A percentile compares a stretch with the other conserved stretches of the same genome.
Conservation (phyloP, 2,329 filamentous ascomycete genomes). For the Aureobasidium sp. region DNA sequence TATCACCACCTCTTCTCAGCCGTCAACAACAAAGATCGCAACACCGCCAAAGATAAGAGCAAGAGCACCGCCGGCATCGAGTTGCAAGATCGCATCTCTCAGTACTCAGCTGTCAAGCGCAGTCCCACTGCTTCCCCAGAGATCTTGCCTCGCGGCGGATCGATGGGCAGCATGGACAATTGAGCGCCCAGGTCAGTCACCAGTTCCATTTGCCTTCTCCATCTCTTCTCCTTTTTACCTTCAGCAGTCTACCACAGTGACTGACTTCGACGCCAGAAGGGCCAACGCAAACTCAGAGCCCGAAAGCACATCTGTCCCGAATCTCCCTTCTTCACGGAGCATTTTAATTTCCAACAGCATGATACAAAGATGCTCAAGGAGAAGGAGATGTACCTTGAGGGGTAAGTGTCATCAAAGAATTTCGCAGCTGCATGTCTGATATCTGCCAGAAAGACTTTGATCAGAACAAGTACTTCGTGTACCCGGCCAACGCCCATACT, state of each 20-base stretch:
- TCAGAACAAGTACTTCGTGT: slow-evolving; percentile 11
- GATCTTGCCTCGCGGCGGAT: not conserved
- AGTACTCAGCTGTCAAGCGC: not conserved
- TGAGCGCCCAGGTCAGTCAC: not conserved
- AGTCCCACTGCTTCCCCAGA: not conserved
- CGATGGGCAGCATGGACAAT: not conserved
- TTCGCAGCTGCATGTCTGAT: slow-evolving; percentile 23
- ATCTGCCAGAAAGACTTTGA: slow-evolving; percentile 32
- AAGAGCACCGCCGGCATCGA: not conserved
- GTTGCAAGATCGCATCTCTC: not conserved
- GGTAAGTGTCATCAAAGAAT: not conserved
- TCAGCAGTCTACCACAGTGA: not conserved
- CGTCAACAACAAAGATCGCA: not conserved
- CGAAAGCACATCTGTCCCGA: slow-evolving; percentile 21
- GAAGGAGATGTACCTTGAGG: slow-evolving; percentile 11
- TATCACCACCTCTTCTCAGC: not conserved
- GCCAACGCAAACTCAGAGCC: slow-evolving; percentile 18
- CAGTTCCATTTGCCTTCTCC: not conserved
- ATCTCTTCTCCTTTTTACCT: not conserved
- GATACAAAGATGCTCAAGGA: slow-evolving; percentile 18
- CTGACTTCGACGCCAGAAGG: not conserved
- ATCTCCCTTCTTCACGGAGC: slow-evolving; percentile 20
- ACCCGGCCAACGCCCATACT: slow-evolving; percentile 13
- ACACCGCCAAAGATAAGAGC: not conserved
- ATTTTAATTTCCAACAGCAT: slow-evolving; percentile 22